Conservation (phyloP, 495 filamentous ascomycete species). For the Venustampulla echinocandica region DNA sequence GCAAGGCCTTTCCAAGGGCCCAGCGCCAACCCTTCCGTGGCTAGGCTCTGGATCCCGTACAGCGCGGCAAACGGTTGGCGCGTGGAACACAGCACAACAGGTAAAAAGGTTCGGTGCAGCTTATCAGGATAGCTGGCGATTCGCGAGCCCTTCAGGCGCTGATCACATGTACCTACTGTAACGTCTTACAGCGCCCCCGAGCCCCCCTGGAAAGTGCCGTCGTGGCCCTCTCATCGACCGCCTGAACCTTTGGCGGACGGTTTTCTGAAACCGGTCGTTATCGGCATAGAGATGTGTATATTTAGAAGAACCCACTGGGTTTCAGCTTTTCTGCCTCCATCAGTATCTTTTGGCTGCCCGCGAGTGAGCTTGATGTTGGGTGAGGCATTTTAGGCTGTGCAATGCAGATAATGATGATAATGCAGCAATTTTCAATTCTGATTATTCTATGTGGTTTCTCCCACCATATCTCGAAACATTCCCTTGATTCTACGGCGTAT, state of each 20-base stretch:
- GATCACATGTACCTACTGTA: background rate
- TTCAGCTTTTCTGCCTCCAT: background rate
- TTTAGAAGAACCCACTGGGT: conserved; percentile 15
- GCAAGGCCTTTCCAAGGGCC: too few relatives aligned
- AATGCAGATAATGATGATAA: too few relatives aligned
- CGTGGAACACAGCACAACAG: too few relatives aligned
- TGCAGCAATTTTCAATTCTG: background rate
- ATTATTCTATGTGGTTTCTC: background rate
- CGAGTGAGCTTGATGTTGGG: background rate
- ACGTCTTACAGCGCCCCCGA: too few relatives aligned
- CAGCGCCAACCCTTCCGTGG: too few relatives aligned
- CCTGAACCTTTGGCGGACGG: conserved; percentile 4
- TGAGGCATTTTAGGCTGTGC: background rate
- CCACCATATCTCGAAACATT: background rate
- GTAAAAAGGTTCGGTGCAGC: too few relatives aligned
- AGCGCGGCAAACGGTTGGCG: too few relatives aligned
- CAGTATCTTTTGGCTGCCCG: background rate
- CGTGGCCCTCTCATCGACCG: background rate
- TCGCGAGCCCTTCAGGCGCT: conserved; percentile 14
- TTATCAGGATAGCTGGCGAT: too few relatives aligned
- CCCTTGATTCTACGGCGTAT: too few relatives aligned
- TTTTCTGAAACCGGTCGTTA: conserved; percentile 10
- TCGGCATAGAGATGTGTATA: conserved; percentile 6
- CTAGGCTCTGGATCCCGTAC: too few relatives aligned
- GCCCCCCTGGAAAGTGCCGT: conserved; percentile 3